A percentile compares a stretch with the other conserved stretches of the same genome.
phyloP scores from a whole-genome alignment of 1,284 basidiomycete species.

The Ganoderma multipileum region DNA sequence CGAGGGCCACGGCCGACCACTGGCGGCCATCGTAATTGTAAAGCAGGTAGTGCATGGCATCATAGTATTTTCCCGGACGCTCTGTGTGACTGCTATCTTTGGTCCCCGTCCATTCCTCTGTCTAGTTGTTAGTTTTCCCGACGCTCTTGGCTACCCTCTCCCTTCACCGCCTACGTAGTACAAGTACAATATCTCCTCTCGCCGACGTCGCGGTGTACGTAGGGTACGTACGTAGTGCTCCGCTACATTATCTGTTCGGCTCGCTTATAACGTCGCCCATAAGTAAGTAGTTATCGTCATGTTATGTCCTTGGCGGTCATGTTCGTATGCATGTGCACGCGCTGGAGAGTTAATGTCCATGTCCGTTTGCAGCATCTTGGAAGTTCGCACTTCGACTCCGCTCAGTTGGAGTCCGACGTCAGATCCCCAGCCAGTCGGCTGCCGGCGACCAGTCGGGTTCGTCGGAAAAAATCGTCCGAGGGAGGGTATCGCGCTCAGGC shows the following conservation, averaged over 20 bases:
- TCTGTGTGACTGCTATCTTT: slow-evolving; percentile 10
- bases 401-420: not conserved
- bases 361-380: not conserved
- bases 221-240: not conserved
- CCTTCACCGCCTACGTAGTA: not conserved
- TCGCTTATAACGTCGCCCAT: slow-evolving; percentile 1
- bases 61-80: slow-evolving; percentile 11
- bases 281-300: slow-evolving; percentile 12
- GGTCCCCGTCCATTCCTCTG: slow-evolving; percentile 2
- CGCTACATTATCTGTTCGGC: not conserved
- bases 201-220: not conserved
- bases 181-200: not conserved
- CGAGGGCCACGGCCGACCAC: not conserved
- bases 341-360: not conserved
- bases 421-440: not conserved
- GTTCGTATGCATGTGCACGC: not conserved
- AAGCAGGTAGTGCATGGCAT: slow-evolving; percentile 15
- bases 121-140: not conserved
- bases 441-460: not conserved
- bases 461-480: slow-evolving; percentile 4
- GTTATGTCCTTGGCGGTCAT: slow-evolving; percentile 15
- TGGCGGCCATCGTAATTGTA: not conserved
- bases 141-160: not conserved
- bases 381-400: not conserved
- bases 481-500: not conserved